Evolutionary conservation across 78 protist genomes (phyloP).

Genomic region (Tieghemostelium lacteum): DNA sequence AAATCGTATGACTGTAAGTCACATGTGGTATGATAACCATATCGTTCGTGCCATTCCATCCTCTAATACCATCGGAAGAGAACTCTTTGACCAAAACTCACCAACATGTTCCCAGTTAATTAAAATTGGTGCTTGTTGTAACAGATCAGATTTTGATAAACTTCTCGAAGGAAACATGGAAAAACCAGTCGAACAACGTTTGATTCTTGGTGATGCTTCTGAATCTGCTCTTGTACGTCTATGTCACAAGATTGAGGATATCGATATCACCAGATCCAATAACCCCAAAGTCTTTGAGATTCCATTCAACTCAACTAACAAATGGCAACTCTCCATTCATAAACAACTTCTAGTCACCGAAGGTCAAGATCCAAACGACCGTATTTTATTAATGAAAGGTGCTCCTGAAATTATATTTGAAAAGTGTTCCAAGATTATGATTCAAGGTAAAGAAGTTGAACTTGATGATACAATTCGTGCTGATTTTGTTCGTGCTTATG

Average conservation of each 20-base stretch:
- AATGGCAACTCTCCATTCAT: constrained; percentile 84
- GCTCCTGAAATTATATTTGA: constrained; percentile 93
- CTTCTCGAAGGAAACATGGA: constrained; percentile 58
- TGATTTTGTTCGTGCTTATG: constrained; percentile 63
- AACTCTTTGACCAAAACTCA: constrained; percentile 8
- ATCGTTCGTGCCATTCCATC: constrained; percentile 51
- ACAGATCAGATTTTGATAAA: constrained; percentile 65
- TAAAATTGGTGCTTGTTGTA: constrained; percentile 48
- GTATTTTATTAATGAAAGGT: constrained; percentile 90
- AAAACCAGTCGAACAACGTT: constrained; percentile 63
- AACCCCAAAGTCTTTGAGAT: constrained; percentile 82
- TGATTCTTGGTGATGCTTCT: constrained; percentile 89
- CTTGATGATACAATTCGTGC: constrained; percentile 18
- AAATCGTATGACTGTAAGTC: constrained; percentile 81
- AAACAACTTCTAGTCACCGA: constrained; percentile 7
- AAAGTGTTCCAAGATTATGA: constrained; percentile 78
- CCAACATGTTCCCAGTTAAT: constrained; percentile 23
- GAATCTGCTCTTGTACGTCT: constrained; percentile 84
- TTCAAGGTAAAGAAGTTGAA: constrained; percentile 73
- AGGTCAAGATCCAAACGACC: constrained; percentile 5
- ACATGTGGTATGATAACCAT: constrained; percentile 78
- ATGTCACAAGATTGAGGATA: constrained; percentile 28
- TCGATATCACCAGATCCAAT: constrained; percentile 36
- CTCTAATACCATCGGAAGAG: constrained; percentile 36
- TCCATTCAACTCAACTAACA: constrained; percentile 95